These are phyloP conservation scores for Hypoxylon sp. DNA, from an alignment of 2,329 filamentous ascomycete species.

Conservation along the genomic window DNA sequence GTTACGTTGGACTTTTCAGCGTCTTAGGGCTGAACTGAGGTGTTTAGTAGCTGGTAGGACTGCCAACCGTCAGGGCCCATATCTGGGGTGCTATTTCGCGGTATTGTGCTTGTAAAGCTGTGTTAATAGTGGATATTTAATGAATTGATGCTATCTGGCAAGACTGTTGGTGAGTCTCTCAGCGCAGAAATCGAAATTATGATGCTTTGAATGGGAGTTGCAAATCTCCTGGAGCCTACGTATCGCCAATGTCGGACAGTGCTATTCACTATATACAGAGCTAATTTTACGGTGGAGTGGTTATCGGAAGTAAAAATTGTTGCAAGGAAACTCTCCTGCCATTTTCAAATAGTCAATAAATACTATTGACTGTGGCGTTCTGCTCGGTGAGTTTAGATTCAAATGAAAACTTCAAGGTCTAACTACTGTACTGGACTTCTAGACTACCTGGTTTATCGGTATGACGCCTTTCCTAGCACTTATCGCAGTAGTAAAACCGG, in stretches of 20 bases:
- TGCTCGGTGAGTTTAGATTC: not conserved
- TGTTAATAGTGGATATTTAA: not conserved
- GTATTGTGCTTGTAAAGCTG: not conserved
- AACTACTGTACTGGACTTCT: not conserved
- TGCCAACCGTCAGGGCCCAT: not conserved
- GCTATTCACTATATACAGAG: not conserved
- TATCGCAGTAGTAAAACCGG: not conserved
- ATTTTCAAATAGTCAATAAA: not conserved
- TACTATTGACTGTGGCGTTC: not conserved
- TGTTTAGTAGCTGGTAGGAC: not conserved
- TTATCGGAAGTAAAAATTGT: not conserved
- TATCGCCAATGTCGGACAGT: not conserved
- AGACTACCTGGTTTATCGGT: not conserved
- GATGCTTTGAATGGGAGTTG: not conserved
- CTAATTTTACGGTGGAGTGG: not conserved
- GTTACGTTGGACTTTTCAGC: no score
- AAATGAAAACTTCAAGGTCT: not conserved
- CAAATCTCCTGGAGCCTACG: not conserved
- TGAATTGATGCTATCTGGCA: not conserved
- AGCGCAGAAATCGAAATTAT: not conserved
- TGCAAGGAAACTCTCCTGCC: not conserved
- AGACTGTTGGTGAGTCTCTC: not conserved
- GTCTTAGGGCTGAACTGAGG: no score
- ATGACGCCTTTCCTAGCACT: not conserved
- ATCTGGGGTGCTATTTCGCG: not conserved